Evolutionary conservation across 2,329 filamentous ascomycete species (phyloP), one percentile per base, ranked within the genome.

Genomic region (Zasmidium citrigriseum): DNA sequence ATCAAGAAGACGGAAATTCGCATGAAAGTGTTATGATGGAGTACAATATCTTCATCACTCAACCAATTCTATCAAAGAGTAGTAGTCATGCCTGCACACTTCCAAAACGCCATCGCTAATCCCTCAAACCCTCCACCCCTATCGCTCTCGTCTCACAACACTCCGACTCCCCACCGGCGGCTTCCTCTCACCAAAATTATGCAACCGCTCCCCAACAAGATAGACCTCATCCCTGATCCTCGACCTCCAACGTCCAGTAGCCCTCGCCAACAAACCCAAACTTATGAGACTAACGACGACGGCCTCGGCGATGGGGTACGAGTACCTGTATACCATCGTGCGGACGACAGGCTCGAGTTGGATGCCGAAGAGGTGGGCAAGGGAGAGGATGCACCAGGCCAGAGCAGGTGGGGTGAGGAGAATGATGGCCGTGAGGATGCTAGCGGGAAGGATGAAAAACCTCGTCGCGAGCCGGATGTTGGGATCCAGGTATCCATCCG

Each of bases 141-240:
- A 64, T 54, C 62, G 64, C 52, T 65, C 66, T 59, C 61, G 66
- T 54, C 69, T 68, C n/a, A 72, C 62, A 21, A 73, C 67, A 59
- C 67, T 70, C 62, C 60, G 62, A 50, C 64, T 72, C 10, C 70
- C 70, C 46, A 57, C 61, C 7, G 72, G 72, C 50, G 73, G 71
- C 59, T 63, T 74, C 66, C 67, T 77, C 71, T 89, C 87, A 2
- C 91, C 90, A 76, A 97, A 96, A 74, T 99, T 99, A 77, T 99
- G 96, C 69, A 99, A 76, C 59, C 93, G 80, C 77, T 99, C 93
- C 1, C 95, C 95, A 70, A 98, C 95, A 46, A 99, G 79, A 73
- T 99, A 99, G 0, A 96, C 93, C 76, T 99, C 96, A 73, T 99
- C 96, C 41, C 91, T 82, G 48, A 99, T 91, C 58, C 88, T 85